A percentile compares a stretch with the other conserved stretches of the same genome.
Evolutionary conservation across 2,329 filamentous ascomycete genomes (phyloP).

Genomic region (Stagonosporopsis rhizophila): DNA sequence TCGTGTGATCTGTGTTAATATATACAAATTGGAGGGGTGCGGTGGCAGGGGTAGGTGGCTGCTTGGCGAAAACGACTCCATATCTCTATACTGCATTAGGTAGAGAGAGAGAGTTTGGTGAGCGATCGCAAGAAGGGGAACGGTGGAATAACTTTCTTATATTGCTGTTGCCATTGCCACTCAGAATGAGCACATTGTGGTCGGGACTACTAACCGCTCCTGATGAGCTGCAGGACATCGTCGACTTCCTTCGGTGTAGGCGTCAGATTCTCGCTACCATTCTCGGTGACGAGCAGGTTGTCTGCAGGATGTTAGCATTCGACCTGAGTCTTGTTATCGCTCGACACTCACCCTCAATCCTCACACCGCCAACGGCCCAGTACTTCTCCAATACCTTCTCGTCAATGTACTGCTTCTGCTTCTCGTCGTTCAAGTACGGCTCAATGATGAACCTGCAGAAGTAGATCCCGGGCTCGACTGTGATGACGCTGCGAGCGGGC

Average conservation of each 20-base stretch:
- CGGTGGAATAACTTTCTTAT: conserved; percentile 8
- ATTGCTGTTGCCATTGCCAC: conserved; percentile 6
- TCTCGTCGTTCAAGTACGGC: conserved; percentile 68
- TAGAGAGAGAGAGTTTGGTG: neutral
- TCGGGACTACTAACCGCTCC: conserved; percentile 22
- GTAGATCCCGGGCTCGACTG: conserved; percentile 91
- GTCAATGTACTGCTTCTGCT: conserved; percentile 71
- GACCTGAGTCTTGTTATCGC: neutral
- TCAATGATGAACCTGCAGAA: conserved; percentile 78
- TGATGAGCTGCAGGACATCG: conserved; percentile 70
- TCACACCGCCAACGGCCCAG: conserved; percentile 83
- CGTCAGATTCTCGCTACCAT: conserved; percentile 84
- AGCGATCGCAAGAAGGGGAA: neutral
- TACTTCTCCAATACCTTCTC: conserved; percentile 69
- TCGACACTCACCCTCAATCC: conserved; percentile 70
- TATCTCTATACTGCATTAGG: neutral
- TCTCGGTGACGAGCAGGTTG: conserved; percentile 79
- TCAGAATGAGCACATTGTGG: neutral
- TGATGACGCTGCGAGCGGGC: conserved; percentile 83
- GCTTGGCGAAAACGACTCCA: conserved; percentile 7
- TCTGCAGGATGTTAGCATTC: conserved; percentile 56
- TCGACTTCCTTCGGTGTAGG: conserved; percentile 75
- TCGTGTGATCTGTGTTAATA: conserved; percentile 9
- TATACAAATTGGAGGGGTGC: conserved; percentile 9
- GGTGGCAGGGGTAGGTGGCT: neutral